Percentiles rank a stretch among this genome's conserved stretches.
phyloP scores from a whole-genome alignment of 1,139 yeast species.

The Chernovozyma aurita region DNA sequence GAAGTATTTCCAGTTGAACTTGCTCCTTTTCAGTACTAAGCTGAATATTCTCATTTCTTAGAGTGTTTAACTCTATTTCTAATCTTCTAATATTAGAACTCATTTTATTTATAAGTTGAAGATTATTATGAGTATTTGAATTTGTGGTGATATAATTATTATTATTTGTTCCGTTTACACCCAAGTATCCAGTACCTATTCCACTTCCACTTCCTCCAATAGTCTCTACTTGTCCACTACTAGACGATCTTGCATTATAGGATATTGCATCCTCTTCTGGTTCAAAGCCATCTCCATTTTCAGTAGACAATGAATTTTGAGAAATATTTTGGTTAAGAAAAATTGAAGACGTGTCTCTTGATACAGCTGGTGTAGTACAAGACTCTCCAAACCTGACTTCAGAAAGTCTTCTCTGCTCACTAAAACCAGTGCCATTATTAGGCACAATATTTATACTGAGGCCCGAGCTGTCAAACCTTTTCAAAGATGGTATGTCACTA shows the following conservation, averaged over 20 bases:
- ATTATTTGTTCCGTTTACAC: not conserved
- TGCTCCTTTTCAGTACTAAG: conserved; percentile 56
- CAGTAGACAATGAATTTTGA: conserved; percentile 16
- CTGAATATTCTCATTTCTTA: conserved; percentile 58
- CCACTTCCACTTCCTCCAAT: not conserved
- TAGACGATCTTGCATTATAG: conserved; percentile 4
- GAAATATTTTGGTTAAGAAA: conserved; percentile 16
- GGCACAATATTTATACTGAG: not conserved
- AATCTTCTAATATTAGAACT: conserved; percentile 71
- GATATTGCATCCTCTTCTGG: conserved; percentile 8
- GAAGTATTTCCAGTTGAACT: conserved; percentile 62
- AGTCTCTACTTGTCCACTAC: not conserved
- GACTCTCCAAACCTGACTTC: conserved; percentile 34
- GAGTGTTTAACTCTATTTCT: conserved; percentile 69
- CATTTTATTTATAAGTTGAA: conserved; percentile 70
- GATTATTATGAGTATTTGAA: conserved; percentile 18
- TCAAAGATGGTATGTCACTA: not conserved
- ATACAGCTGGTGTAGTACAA: conserved; percentile 26
- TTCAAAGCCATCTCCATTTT: conserved; percentile 15
- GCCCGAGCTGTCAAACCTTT: conserved; percentile 9
- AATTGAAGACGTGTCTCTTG: conserved; percentile 12
- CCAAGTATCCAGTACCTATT: not conserved
- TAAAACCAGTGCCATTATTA: conserved; percentile 8
- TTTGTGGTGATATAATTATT: conserved; percentile 7
- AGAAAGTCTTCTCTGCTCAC: conserved; percentile 10